Conservation (phyloP, 768 basidiomycete species). For the Phanerochaete carnosa region DNA sequence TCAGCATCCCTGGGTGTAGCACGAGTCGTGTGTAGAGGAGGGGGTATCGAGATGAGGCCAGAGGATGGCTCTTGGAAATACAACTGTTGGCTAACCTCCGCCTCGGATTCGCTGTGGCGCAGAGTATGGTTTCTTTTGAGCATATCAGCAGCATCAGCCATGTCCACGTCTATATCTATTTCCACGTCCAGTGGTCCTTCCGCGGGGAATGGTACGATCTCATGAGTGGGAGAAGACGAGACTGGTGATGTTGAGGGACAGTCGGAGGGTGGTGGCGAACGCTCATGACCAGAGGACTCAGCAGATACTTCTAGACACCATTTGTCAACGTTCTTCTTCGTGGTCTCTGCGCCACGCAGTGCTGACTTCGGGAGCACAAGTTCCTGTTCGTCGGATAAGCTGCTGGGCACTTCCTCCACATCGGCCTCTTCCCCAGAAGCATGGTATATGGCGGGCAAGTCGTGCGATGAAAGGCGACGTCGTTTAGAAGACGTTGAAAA, state of each 20-base stretch:
- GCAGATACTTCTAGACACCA: slow-evolving; percentile 32
- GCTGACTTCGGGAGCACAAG: slow-evolving; percentile 32
- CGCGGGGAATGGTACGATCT: background rate
- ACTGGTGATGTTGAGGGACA: background rate
- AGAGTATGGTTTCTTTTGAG: background rate
- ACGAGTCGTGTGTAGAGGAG: background rate
- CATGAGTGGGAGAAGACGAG: background rate
- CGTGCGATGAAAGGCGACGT: slow-evolving; percentile 34
- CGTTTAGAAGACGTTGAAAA: slow-evolving; percentile 29
- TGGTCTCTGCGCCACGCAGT: slow-evolving; percentile 10
- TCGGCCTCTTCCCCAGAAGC: slow-evolving; percentile 17
- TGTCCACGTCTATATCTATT: slow-evolving; percentile 17
- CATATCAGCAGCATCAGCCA: slow-evolving; percentile 2
- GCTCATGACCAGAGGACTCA: background rate
- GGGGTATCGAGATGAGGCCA: background rate
- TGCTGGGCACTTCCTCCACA: slow-evolving; percentile 47
- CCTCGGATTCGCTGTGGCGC: slow-evolving; percentile 2
- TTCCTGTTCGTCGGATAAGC: slow-evolving; percentile 66
- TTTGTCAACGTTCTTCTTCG: slow-evolving; percentile 36
- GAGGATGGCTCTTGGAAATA: slow-evolving; percentile 3
- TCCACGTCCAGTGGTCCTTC: background rate
- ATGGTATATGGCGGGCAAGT: background rate
- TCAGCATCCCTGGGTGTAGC: background rate
- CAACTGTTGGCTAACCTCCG: slow-evolving; percentile 12
- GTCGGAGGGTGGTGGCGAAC: background rate